Conservation (phyloP, 306 rosid genomes). For the Luffa aegyptiaca region DNA sequence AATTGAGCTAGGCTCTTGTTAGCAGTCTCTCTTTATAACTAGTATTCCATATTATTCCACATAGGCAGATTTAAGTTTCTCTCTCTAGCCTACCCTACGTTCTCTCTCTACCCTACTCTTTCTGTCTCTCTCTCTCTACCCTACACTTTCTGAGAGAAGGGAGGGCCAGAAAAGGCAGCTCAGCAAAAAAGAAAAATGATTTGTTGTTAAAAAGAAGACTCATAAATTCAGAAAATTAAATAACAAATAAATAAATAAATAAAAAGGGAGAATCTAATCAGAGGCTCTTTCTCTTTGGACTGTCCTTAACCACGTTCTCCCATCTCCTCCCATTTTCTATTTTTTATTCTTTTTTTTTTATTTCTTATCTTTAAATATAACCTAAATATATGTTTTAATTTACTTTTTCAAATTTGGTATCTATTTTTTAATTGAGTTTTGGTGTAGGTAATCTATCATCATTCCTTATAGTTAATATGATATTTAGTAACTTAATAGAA, state of each 20-base stretch:
- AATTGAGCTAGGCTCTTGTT: too few species aligned
- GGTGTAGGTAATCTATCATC: too few species aligned
- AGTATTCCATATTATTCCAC: background rate
- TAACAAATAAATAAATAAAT: too few species aligned
- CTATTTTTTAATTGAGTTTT: too few species aligned
- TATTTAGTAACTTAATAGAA: too few species aligned
- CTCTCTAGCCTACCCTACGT: background rate
- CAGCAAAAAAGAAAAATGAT: background rate
- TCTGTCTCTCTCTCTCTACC: background rate
- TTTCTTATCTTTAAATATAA: too few species aligned
- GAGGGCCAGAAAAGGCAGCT: background rate
- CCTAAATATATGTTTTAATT: too few species aligned
- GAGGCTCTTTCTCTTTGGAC: background rate
- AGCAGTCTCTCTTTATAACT: background rate
- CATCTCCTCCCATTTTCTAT: background rate
- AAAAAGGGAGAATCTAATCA: background rate
- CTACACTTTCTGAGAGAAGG: background rate
- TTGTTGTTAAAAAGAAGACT: background rate
- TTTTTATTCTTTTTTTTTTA: background rate
- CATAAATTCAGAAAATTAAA: background rate
- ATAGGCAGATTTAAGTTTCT: background rate
- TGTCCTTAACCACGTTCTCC: slow-evolving; percentile 1
- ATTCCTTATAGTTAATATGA: too few species aligned
- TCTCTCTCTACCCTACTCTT: background rate
- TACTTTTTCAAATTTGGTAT: too few species aligned